Evolutionary conservation across 164 flowering plant species (phyloP), one percentile per base, ranked within the genome.

Genomic region (Hamamelis virginiana): DNA sequence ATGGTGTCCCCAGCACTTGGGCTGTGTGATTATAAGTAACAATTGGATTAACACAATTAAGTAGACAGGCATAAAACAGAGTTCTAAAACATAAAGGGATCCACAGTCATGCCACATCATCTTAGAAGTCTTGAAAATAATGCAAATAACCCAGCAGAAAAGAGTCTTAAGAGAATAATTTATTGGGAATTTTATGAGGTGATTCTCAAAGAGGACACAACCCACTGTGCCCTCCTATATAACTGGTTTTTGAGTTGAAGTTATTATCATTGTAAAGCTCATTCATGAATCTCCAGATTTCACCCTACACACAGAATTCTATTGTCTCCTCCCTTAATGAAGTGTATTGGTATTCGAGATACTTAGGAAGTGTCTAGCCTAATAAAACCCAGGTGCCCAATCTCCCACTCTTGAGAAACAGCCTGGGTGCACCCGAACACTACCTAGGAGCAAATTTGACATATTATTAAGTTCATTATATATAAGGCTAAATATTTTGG

Each of bases 1-100:
- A 80, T 43, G 41, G 52, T 50, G n/a, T 81, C 80, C 33, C 72
- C 71, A 52, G 71, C 65, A 70, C 65, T 80, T 61, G 80, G 70
- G 71, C 87, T 85, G 82, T 66, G 74, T 46, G 43, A 28, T 55
- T 41, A 52, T 43, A 68, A 50, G 25, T 59, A 59, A 8, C 26
- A 61, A 65, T 55, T 43, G 27, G 47, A 64, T 45, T 48, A 47
- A 60, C 26, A 28, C 13, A 48, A 50, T 18, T 23, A 38, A 47
- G 9, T 27, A 25, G 59, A 8, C 8, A 59, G 27, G 22, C 19
- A 4, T 19, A 44, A 21, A 53, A 47, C 23, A 0, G 5, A 14
- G 23, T 33, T 33, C 41, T 33, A 33, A 2, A 22, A n/a, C 46
- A 62, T 23, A 41, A 21, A 43, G 27, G 38, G 25, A 13, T 62